Conservation (phyloP, 2,329 filamentous ascomycete species). For the Leptographium radiaticola region DNA sequence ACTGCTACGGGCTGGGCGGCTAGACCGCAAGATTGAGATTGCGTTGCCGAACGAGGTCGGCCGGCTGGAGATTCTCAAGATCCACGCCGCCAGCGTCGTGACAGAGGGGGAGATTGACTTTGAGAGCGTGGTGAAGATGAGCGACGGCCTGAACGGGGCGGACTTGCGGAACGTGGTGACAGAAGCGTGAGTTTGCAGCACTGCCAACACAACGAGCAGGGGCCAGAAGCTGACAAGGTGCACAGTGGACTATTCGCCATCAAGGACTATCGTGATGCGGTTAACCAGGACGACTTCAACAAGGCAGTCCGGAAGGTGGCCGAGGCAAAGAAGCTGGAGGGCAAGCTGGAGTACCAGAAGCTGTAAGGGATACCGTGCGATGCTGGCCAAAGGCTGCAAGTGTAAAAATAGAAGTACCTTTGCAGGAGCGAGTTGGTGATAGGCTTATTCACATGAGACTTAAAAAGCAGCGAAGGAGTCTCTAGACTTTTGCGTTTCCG, state of each 20-base stretch:
- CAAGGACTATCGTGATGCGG: conserved; percentile 91
- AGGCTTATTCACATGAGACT: too few relatives aligned
- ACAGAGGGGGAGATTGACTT: conserved; percentile 95
- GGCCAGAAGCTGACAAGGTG: background rate
- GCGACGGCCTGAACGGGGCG: conserved; percentile 91
- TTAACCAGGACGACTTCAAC: conserved; percentile 99
- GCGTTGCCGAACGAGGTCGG: conserved; percentile 94
- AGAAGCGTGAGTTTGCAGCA: conserved; percentile 74
- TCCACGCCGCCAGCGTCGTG: conserved; percentile 75
- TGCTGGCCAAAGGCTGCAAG: background rate
- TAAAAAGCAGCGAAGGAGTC: too few relatives aligned
- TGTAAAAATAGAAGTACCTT: background rate
- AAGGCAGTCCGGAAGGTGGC: conserved; percentile 96
- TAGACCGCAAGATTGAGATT: conserved; percentile 98
- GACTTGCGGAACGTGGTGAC: conserved; percentile 97
- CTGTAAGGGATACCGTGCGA: conserved; percentile 36
- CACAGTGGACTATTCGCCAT: conserved; percentile 84
- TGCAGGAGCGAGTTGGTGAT: too few relatives aligned
- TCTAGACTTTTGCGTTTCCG: too few relatives aligned
- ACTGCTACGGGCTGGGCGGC: conserved; percentile 76
- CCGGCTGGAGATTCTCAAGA: conserved; percentile 93
- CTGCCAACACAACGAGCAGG: background rate
- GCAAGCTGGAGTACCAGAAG: conserved; percentile 96
- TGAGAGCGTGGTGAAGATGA: conserved; percentile 99
- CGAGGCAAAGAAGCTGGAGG: conserved; percentile 95